phyloP scores from a whole-genome alignment of 805 yeast genomes.

The Alloascoidea hylecoeti region DNA sequence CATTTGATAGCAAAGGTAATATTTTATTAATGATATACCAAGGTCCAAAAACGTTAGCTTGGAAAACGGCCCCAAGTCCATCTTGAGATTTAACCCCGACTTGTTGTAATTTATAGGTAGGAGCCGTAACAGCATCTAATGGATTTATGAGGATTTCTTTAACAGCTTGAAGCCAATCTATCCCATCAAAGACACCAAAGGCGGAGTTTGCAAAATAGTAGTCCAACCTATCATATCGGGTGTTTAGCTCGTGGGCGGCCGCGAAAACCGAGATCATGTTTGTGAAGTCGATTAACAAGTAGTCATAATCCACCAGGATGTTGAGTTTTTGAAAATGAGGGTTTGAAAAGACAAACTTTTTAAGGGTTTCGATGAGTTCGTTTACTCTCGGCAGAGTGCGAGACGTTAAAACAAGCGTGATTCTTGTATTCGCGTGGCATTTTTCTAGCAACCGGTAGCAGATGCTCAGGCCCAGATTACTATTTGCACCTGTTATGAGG shows the following conservation, averaged over 20 bases:
- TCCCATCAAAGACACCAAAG: constrained; percentile 75
- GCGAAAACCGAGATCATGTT: constrained; percentile 74
- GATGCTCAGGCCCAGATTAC: constrained; percentile 10
- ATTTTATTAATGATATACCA: constrained; percentile 68
- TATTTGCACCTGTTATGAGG: constrained; percentile 25
- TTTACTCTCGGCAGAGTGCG: constrained; percentile 78
- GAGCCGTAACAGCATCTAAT: constrained; percentile 73
- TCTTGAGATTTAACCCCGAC: constrained; percentile 67
- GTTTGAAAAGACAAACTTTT: constrained; percentile 22
- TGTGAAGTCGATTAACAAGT: constrained; percentile 77
- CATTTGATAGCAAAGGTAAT: constrained; percentile 31
- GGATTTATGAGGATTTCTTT: constrained; percentile 56
- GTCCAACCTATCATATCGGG: constrained; percentile 55
- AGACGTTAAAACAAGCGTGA: constrained; percentile 81
- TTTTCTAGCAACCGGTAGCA: constrained; percentile 33
- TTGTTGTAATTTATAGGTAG: constrained; percentile 73
- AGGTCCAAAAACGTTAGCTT: constrained; percentile 95
- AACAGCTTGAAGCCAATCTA: constrained; percentile 73
- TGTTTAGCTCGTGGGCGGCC: constrained; percentile 57
- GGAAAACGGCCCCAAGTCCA: constrained; percentile 78
- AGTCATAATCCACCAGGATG: constrained; percentile 87
- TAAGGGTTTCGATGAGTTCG: constrained; percentile 51
- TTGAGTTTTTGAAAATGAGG: no score
- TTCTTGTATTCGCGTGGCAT: constrained; percentile 32
- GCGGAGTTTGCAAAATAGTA: constrained; percentile 82